Evolutionary conservation across 148 eudicot species (phyloP).

Genomic region (Fagopyrum esculentum): DNA sequence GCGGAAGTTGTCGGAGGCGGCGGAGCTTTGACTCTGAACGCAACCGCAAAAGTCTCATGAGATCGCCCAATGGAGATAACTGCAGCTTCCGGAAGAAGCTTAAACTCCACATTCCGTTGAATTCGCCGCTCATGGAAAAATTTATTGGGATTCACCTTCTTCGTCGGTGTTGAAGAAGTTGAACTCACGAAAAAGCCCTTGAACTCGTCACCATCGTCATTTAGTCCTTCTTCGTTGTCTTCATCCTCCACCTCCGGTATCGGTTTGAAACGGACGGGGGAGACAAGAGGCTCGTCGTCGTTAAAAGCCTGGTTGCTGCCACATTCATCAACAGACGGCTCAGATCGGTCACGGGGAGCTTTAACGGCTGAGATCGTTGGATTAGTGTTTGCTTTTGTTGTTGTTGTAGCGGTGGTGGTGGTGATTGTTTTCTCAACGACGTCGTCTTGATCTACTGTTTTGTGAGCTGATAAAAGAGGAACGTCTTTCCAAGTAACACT

Average conservation of each 20-base stretch:
- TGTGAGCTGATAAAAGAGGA: constrained; percentile 51
- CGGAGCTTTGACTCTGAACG: constrained; percentile 60
- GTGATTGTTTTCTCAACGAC: constrained; percentile 19
- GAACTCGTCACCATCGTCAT: constrained; percentile 54
- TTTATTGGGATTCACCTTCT: constrained; percentile 13
- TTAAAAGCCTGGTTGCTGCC: constrained; percentile 18
- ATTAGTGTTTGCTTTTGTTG: not conserved
- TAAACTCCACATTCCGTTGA: constrained; percentile 40
- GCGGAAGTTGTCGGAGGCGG: constrained; percentile 29
- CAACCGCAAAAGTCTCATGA: constrained; percentile 58
- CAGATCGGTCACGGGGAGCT: not conserved
- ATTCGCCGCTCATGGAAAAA: constrained; percentile 5
- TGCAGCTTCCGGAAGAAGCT: constrained; percentile 59
- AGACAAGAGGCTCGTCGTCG: constrained; percentile 65
- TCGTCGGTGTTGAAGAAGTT: constrained; percentile 16
- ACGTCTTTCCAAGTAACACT: constrained; percentile 61
- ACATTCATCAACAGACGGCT: not conserved
- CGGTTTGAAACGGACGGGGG: constrained; percentile 34
- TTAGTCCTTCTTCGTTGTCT: constrained; percentile 17
- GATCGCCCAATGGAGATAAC: constrained; percentile 41
- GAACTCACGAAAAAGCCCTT: constrained; percentile 60
- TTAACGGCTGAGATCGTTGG: constrained; percentile 8
- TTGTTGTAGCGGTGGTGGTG: not conserved
- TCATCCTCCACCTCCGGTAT: constrained; percentile 46
- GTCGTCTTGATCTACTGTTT: not conserved